Percentiles rank a stretch among this genome's conserved stretches.
phyloP scores from a whole-genome alignment of 2,329 filamentous ascomycete genomes.

The Colletotrichum sp. region DNA sequence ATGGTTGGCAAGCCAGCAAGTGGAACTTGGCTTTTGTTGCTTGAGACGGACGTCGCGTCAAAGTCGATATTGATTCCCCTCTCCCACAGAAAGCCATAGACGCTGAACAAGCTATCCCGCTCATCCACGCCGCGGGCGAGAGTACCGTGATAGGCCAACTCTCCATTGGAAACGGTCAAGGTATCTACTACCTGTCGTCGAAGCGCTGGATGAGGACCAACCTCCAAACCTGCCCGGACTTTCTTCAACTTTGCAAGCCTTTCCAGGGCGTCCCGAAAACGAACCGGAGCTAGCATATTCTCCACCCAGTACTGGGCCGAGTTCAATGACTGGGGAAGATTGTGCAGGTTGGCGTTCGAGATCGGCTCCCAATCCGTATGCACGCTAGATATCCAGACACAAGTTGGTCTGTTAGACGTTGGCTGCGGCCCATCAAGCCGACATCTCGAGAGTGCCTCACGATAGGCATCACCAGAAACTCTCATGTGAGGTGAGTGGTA shows the following conservation, averaged over 20 bases:
- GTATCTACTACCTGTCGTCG: conserved; percentile 40
- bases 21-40: not conserved
- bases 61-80: conserved; percentile 17
- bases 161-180: not conserved
- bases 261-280: conserved; percentile 25
- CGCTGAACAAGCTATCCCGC: conserved; percentile 19
- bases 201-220: conserved; percentile 43
- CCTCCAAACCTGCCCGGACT: conserved; percentile 23
- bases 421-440: conserved; percentile 17
- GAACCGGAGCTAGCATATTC: conserved; percentile 32
- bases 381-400: not conserved
- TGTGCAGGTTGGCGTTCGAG: not conserved
- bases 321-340: not conserved
- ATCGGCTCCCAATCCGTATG: conserved; percentile 3
- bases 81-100: conserved; percentile 23
- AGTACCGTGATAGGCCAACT: conserved; percentile 27
- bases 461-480: not conserved
- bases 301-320: conserved; percentile 29
- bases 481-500: conserved; percentile 35
- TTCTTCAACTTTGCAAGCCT: not conserved
- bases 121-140: conserved; percentile 25
- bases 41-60: not conserved
- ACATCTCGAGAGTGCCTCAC: not conserved
- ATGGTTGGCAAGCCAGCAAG: not conserved
- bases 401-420: conserved; percentile 32